phyloP scores from a whole-genome alignment of 2,329 filamentous ascomycete genomes.

The Clarireedia homoeocarpa region DNA sequence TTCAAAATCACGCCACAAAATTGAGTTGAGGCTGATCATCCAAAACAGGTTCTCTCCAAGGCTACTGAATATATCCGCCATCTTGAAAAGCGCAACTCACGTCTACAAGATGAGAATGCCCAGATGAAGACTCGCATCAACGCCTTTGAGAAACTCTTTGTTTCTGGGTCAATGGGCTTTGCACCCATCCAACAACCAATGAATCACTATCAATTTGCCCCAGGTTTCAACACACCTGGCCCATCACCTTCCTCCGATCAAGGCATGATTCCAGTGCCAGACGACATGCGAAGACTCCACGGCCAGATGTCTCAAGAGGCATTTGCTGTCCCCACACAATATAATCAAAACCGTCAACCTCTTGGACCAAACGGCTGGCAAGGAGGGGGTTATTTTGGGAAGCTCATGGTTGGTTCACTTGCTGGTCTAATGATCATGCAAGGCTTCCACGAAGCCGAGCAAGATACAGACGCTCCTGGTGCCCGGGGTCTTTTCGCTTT shows the following conservation, averaged over 20 bases:
- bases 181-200: conserved; percentile 43
- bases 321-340: conserved; percentile 27
- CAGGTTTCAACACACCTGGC: conserved; percentile 25
- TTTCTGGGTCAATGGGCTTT: conserved; percentile 60
- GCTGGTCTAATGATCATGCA: conserved; percentile 90
- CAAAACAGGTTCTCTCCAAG: conserved; percentile 61
- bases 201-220: conserved; percentile 25
- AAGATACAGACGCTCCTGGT: conserved; percentile 53
- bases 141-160: conserved; percentile 72
- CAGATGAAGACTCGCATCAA: conserved; percentile 71
- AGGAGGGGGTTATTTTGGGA: conserved; percentile 53
- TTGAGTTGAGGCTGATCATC: conserved; percentile 8
- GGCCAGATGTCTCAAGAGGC: conserved; percentile 26
- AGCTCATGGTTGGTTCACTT: conserved; percentile 82
- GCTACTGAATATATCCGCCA: conserved; percentile 95
- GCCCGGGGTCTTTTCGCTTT: conserved; percentile 61
- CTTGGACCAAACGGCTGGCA: conserved; percentile 50
- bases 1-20: conserved; percentile 5
- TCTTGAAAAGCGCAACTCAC: conserved; percentile 81
- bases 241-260: conserved; percentile 32
- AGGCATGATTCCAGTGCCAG: conserved; percentile 59
- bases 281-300: conserved; percentile 45
- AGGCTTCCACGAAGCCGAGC: conserved; percentile 57
- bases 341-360: conserved; percentile 41
- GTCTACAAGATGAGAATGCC: conserved; percentile 72